phyloP scores from a whole-genome alignment of 805 yeast genomes.

The Millerozyma acaciae region DNA sequence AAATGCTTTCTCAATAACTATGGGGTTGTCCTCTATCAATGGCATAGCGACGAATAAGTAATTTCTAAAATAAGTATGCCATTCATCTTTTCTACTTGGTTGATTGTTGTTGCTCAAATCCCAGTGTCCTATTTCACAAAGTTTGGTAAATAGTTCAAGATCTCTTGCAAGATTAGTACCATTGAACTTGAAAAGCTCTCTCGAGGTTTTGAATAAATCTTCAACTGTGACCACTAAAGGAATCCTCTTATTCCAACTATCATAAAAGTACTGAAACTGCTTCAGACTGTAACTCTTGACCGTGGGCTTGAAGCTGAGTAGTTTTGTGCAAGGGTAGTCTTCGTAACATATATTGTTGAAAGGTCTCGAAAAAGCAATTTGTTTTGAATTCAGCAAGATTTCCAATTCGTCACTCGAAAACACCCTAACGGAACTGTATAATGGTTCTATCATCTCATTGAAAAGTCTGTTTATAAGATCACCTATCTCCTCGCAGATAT shows the following conservation, averaged over 20 bases:
- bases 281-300: constrained; percentile 20
- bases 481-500: constrained; percentile 48
- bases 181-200: constrained; percentile 47
- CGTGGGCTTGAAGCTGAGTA: constrained; percentile 31
- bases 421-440: constrained; percentile 27
- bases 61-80: constrained; percentile 64
- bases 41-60: constrained; percentile 63
- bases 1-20: constrained; percentile 58
- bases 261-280: constrained; percentile 39
- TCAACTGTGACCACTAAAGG: constrained; percentile 35
- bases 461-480: constrained; percentile 47
- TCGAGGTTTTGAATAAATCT: constrained; percentile 46
- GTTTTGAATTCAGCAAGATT: constrained; percentile 19
- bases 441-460: constrained; percentile 46
- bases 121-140: constrained; percentile 55
- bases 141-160: constrained; percentile 46
- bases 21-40: constrained; percentile 52
- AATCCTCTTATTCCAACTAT: constrained; percentile 45
- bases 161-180: constrained; percentile 54
- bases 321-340: constrained; percentile 13
- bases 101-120: constrained; percentile 25
- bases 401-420: constrained; percentile 16
- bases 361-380: constrained; percentile 21
- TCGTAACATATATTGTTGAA: constrained; percentile 26
- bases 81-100: constrained; percentile 14